Evolutionary conservation across 225 moss, liverwort and hornwort genomes (phyloP), one percentile per base, ranked within the genome.

Genomic region (Rhytidiadelphus loreus): DNA sequence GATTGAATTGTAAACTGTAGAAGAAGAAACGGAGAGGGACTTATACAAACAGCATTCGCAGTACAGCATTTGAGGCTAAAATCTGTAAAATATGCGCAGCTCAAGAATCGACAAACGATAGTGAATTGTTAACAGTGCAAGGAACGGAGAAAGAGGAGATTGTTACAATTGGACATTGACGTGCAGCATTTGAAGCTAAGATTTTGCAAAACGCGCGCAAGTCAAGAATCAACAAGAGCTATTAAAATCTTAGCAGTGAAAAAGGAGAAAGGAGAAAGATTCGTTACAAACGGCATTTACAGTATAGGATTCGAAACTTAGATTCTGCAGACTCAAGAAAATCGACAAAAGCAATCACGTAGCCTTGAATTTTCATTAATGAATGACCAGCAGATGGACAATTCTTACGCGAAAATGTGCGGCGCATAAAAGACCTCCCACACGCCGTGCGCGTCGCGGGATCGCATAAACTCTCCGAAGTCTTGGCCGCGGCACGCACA

Each of bases 391-490:
- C 66, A 84, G 16, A 48, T 75, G 55, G 52, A 33, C 19, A 29
- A 57, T 56, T 37, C 89, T 87, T 66, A 94, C 94, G 89, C 66
- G 85, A 76, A 89, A 78, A 94, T 94, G 88, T 94, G 94, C 43
- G 94, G 94, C 55, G 94, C 94, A 68, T 94, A 94, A 26, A 94
- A 94, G 64, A 94, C 94, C 84, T 94, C 94, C 94, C 94, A 94
- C 69, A 94, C 88, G 57, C 94, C 93, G 39, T 90, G 86, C 65
- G 87, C 81, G 44, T 88, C 89, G 32, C 16, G 46, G 48, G 94
- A 92, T 70, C 87, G 81, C 77, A 94, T 13, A 64, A 94, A 90
- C 44, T 85, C 89, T 22, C 91, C 91, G 58, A 91, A 91, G 84
- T 94, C 90, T 52, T 89, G 89, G 8, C 92, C 90, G 19, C 90